These are phyloP conservation scores for Hyphopichia homilentoma DNA, from an alignment of 805 yeast species.

Conservation along the genomic window DNA sequence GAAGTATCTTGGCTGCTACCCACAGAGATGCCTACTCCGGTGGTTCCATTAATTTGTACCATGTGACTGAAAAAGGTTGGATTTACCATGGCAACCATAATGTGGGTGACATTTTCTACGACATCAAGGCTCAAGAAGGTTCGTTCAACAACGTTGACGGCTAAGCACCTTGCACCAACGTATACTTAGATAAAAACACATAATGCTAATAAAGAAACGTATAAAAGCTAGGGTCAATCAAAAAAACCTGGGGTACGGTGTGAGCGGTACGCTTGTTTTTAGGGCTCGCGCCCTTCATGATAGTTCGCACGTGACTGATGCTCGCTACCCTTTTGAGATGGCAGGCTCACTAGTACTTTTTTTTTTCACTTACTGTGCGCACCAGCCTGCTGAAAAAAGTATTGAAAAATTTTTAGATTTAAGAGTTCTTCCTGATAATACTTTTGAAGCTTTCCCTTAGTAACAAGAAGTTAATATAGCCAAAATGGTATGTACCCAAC, in stretches of 20 bases:
- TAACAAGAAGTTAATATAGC: constrained; percentile 9
- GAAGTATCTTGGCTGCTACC: constrained; percentile 95
- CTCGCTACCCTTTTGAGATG: no score
- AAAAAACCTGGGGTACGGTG: no score
- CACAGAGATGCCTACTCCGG: constrained; percentile 99
- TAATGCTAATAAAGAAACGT: no score
- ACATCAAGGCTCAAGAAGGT: constrained; percentile 79
- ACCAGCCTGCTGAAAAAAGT: not conserved
- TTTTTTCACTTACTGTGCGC: no score
- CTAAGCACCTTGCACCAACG: no score
- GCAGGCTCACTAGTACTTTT: no score
- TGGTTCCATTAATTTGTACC: constrained; percentile 91
- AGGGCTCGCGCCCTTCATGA: not conserved
- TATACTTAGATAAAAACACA: no score
- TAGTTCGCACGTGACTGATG: no score
- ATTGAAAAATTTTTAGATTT: constrained; percentile 7
- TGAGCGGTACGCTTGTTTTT: not conserved
- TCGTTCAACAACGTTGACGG: constrained; percentile 81
- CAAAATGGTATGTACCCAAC: constrained; percentile 15
- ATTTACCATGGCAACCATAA: constrained; percentile 91
- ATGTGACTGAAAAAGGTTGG: constrained; percentile 94
- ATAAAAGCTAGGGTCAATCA: no score
- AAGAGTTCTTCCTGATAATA: not conserved
- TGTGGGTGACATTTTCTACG: constrained; percentile 90
- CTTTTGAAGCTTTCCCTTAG: constrained; percentile 1